Percentiles rank a stretch among this genome's conserved stretches.
Conservation (phyloP, 768 basidiomycete species). For the Lenzites betulinus region DNA sequence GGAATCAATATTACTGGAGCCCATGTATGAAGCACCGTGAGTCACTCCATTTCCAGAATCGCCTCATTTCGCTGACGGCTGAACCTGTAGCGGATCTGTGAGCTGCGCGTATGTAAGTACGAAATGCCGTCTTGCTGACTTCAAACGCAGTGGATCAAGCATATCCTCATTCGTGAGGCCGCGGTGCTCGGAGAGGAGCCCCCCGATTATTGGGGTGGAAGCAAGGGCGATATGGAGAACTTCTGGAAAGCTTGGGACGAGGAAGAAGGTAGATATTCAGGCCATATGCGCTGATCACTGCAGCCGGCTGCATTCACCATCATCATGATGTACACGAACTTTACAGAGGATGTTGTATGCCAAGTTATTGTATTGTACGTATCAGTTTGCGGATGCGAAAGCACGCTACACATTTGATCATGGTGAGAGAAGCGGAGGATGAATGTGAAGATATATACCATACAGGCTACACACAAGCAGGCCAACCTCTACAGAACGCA, state of each 20-base stretch:
- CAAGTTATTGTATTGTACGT: slow-evolving; percentile 20
- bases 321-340: not conserved
- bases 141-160: slow-evolving; percentile 60
- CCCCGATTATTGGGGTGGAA: slow-evolving; percentile 76
- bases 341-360: not conserved
- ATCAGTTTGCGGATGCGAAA: slow-evolving; percentile 1
- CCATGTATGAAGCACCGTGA: slow-evolving; percentile 93
- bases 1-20: slow-evolving; percentile 81
- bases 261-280: slow-evolving; percentile 48
- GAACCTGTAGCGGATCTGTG: slow-evolving; percentile 68
- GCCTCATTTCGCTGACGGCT: slow-evolving; percentile 4
- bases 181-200: slow-evolving; percentile 64
- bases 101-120: slow-evolving; percentile 26
- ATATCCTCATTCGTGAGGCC: slow-evolving; percentile 78
- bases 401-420: slow-evolving; percentile 8
- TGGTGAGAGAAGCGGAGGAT: not conserved
- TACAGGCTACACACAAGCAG: slow-evolving; percentile 14
- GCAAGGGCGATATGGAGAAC: slow-evolving; percentile 50
- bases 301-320: not conserved
- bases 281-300: not conserved
- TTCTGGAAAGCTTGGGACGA: slow-evolving; percentile 81
- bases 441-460: slow-evolving; percentile 9
- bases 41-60: slow-evolving; percentile 35
- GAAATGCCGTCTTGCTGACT: slow-evolving; percentile 11
- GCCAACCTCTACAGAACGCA: slow-evolving; percentile 15